Conservation (phyloP, 108 stramenopile genomes). For the Pseudonitzschia multistriata region DNA sequence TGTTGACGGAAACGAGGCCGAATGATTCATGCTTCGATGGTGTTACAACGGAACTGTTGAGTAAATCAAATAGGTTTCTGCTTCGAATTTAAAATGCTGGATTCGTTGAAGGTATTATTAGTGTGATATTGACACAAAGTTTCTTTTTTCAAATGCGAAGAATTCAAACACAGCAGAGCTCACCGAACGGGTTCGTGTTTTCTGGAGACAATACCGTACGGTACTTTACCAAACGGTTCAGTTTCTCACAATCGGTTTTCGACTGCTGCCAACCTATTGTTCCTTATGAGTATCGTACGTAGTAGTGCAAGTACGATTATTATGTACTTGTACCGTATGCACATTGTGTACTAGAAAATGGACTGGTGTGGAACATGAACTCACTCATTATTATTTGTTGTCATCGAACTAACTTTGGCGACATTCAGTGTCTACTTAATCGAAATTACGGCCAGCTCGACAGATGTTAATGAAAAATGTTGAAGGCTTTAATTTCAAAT, state of each 20-base stretch:
- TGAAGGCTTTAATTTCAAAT: neutral
- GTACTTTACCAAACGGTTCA: no score
- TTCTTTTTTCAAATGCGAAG: neutral
- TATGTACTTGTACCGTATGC: no score
- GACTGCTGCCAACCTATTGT: neutral
- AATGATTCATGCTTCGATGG: neutral
- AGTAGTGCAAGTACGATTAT: no score
- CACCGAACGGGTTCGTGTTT: neutral
- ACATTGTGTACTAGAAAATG: no score
- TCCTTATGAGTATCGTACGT: neutral
- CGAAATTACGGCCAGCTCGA: neutral
- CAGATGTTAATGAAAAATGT: neutral
- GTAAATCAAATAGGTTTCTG: neutral
- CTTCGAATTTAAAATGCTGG: neutral
- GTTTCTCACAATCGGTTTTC: neutral
- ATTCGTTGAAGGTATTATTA: no score
- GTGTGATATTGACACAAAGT: neutral
- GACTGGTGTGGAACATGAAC: neutral
- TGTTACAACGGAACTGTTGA: neutral
- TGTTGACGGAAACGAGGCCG: neutral
- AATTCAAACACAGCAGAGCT: neutral
- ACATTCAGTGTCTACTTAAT: neutral
- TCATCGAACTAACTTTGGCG: neutral
- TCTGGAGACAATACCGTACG: no score
- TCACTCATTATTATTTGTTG: neutral